Conservation (phyloP, 1,284 basidiomycete species). For the Cronartium quercuum region DNA sequence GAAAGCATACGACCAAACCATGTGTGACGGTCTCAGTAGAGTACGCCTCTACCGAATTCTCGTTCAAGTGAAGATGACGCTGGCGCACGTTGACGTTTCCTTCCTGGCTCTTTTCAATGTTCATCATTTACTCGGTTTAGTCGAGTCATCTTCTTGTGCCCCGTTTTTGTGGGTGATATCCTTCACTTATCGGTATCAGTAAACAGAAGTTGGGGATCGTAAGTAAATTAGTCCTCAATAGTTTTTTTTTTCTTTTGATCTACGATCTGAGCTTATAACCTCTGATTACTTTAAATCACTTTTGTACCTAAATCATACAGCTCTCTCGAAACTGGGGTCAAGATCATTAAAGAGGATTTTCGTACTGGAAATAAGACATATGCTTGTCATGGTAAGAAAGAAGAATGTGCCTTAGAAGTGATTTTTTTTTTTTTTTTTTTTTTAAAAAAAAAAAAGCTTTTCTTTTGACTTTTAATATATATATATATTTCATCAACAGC, state of each 20-base stretch:
- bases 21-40: constrained; percentile 51
- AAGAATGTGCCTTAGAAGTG: no score
- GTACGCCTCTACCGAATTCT: constrained; percentile 40
- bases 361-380: constrained; percentile 45
- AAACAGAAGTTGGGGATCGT: constrained; percentile 50
- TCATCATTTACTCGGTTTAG: not conserved
- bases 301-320: no score
- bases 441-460: no score
- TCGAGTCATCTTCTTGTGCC: constrained; percentile 45
- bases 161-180: constrained; percentile 45
- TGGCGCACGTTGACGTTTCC: no score
- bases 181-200: constrained; percentile 49
- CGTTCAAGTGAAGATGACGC: not conserved
- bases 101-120: no score
- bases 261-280: not conserved
- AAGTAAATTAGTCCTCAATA: constrained; percentile 29
- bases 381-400: constrained; percentile 47
- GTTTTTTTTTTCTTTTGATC: no score
- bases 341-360: constrained; percentile 47
- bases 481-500: constrained; percentile 37
- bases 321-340: constrained; percentile 50
- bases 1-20: constrained; percentile 48
- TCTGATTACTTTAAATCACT: not conserved
- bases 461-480: not conserved
- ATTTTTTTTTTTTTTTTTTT: no score